phyloP scores from a whole-genome alignment of 2,329 filamentous ascomycete genomes.

The Penicillium sp. region DNA sequence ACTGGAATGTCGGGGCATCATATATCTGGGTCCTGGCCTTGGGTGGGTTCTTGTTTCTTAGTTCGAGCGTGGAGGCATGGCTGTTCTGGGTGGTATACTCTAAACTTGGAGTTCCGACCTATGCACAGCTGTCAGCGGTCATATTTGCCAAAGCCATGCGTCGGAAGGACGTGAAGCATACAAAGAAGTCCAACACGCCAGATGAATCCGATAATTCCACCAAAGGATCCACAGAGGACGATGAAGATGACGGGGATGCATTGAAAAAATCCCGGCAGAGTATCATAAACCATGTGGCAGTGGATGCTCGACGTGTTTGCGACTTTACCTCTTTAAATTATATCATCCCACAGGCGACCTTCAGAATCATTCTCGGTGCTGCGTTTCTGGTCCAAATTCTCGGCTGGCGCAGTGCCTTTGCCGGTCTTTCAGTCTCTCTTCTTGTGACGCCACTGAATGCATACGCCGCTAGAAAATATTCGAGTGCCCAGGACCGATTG shows the following conservation, averaged over 20 bases:
- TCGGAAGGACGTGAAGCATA: slow-evolving; percentile 63
- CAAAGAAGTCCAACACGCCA: slow-evolving; percentile 38
- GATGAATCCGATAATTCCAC: slow-evolving; percentile 21
- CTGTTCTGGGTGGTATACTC: slow-evolving; percentile 66
- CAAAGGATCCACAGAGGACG: slow-evolving; percentile 28
- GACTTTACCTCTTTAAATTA: slow-evolving; percentile 68
- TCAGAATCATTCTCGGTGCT: slow-evolving; percentile 65
- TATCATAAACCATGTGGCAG: slow-evolving; percentile 73
- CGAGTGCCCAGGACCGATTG: slow-evolving; percentile 62
- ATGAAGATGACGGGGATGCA: slow-evolving; percentile 45
- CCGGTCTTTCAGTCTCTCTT: slow-evolving; percentile 63
- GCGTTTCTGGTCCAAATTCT: slow-evolving; percentile 66
- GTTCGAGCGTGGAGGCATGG: slow-evolving; percentile 61
- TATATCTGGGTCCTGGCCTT: slow-evolving; percentile 69
- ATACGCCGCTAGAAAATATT: slow-evolving; percentile 63
- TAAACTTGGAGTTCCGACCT: slow-evolving; percentile 63
- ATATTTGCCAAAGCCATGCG: slow-evolving; percentile 76
- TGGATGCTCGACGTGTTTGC: slow-evolving; percentile 67
- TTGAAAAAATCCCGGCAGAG: slow-evolving; percentile 63
- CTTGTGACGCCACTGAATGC: slow-evolving; percentile 68
- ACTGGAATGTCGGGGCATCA: slow-evolving; percentile 50
- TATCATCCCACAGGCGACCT: slow-evolving; percentile 60
- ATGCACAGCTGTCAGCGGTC: slow-evolving; percentile 67
- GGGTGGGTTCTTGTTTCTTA: slow-evolving; percentile 56
- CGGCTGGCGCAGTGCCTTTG: slow-evolving; percentile 66